Percentiles rank a stretch among this genome's conserved stretches.
Conservation (phyloP, 2,329 filamentous ascomycete species). For the Cadophora sp. region DNA sequence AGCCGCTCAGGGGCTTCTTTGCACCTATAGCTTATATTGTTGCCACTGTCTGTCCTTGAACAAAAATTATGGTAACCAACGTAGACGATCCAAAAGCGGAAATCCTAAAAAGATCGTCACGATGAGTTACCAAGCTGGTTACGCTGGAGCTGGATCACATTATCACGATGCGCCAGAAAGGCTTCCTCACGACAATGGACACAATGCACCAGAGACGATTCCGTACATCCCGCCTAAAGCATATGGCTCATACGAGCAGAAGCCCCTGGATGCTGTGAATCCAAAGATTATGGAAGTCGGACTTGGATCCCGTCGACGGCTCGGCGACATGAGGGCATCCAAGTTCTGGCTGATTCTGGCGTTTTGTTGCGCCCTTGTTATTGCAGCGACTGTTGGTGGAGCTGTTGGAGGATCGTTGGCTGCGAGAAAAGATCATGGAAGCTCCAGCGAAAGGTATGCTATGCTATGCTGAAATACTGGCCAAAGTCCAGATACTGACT, state of each 20-base stretch:
- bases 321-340: conserved; percentile 13
- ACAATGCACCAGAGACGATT: neutral
- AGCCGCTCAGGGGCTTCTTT: neutral
- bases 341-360: conserved; percentile 12
- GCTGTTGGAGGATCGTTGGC: conserved; percentile 13
- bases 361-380: conserved; percentile 7
- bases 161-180: neutral
- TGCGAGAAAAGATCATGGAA: conserved; percentile 1
- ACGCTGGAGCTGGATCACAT: neutral
- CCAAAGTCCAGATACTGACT: neutral
- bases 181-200: neutral
- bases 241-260: neutral
- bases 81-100: neutral
- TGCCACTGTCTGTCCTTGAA: neutral
- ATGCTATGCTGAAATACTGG: neutral
- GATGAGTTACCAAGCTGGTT: neutral
- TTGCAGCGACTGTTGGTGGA: conserved; percentile 12
- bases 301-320: neutral
- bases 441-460: neutral
- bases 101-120: neutral
- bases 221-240: neutral
- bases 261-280: neutral
- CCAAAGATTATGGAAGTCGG: neutral
- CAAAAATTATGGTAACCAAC: neutral
- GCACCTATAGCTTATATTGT: neutral